Base-by-base conservation (phyloP, 371 early-diverging fungal species). In the Mucor mucedo region DNA sequence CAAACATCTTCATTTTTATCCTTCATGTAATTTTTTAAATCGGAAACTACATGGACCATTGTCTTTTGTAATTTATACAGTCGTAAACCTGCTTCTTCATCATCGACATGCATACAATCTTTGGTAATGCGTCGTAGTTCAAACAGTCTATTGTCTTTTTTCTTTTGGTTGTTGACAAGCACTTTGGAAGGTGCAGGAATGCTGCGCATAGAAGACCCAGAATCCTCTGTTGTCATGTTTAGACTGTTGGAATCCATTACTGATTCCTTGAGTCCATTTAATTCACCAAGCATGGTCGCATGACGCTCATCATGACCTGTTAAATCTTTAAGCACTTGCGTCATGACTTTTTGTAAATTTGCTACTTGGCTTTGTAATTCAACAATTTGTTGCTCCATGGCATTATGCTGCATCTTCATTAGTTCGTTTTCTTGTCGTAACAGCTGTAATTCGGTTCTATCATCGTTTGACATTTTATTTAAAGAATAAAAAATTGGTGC, bases 161-260 rank as follows among this genome's bases (percentile, higher is more conserved):
- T 65, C 30, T 65, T 65, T 49, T 65, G 60, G 10, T 65, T 60
- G 11, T 65, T 35, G 1, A 65, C 42, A 4, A 60, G 21, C 1
- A 65, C 47, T 49, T 65, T 65, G 5, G 66, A 65, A n/a, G 66
- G 66, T 3, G 66, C 66, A 29, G 66, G 66, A 49, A 65, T 60
- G 38, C 60, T 65, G 8, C 66, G 60, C 30, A 45, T 40, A 27
- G 38, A 33, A 11, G 58, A 47, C 8, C 9, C 48, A 9, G 10
- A 13, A 11, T 30, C 16, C 10, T 10, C 30, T 39, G 29, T 42
- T 38, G 14, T n/a, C 48, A 9, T 52, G 7, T 49, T 16, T 16
- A 41, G 29, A 21, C 42, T 60, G 8, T 60, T 52, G 32, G 40
- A 41, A 52, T 60, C 60, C 60, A 59, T 59, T 4, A 59, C 40